Conservation (phyloP, 2,329 filamentous ascomycete genomes). For the Mycogone perniciosa region DNA sequence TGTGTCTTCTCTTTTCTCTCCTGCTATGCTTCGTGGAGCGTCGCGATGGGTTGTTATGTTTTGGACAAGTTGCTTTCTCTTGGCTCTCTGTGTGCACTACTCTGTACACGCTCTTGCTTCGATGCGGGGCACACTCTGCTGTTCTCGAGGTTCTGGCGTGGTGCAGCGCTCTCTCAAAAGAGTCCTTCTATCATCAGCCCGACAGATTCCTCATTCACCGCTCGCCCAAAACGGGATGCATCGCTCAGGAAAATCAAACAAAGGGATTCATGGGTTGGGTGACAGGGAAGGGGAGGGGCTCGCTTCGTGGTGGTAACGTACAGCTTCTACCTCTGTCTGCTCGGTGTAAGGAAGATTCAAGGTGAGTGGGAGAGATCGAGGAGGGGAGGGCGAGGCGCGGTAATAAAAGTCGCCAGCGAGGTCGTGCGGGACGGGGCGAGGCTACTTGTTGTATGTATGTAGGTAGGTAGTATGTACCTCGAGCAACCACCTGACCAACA, state of each 20-base stretch:
- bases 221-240: not conserved
- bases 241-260: not conserved
- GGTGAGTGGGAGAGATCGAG: constrained; percentile 10
- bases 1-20: not conserved
- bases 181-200: constrained; percentile 9
- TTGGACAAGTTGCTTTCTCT: not conserved
- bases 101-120: constrained; percentile 1
- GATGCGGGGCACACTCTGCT: constrained; percentile 13
- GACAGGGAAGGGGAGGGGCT: not conserved
- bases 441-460: constrained; percentile 1
- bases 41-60: not conserved
- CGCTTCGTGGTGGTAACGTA: constrained; percentile 7
- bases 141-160: constrained; percentile 6
- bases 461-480: not conserved
- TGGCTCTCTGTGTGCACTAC: not conserved
- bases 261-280: not conserved
- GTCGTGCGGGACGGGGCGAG: constrained; percentile 9
- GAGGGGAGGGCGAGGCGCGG: constrained; percentile 14
- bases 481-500: constrained; percentile 13
- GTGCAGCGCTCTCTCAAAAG: constrained; percentile 6
- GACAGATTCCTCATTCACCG: not conserved
- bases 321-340: constrained; percentile 10
- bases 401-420: constrained; percentile 14
- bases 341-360: constrained; percentile 14
- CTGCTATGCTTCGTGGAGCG: not conserved